phyloP scores from a whole-genome alignment of 352 stramenopile genomes.

The Blastocystis sp. region DNA sequence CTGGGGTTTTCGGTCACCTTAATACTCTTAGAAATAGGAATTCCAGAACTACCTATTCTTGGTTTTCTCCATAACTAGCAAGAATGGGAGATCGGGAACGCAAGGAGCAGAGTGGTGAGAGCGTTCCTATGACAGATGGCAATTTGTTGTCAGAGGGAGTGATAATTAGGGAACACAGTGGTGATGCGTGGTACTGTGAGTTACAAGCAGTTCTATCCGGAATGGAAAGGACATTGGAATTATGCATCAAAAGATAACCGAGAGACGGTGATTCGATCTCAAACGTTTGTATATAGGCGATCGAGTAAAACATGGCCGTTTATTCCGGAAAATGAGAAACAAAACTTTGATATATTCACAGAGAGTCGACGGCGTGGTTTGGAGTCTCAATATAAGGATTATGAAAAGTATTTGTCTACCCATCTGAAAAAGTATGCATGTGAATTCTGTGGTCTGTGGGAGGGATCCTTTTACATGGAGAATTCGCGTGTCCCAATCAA shows the following conservation, averaged over 20 bases:
- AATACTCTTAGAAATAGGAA: too few relatives aligned
- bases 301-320: slow-evolving; percentile 26
- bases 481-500: slow-evolving; percentile 40
- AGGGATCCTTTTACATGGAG: slow-evolving; percentile 58
- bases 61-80: not conserved
- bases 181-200: slow-evolving; percentile 32
- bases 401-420: slow-evolving; percentile 21
- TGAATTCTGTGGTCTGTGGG: slow-evolving; percentile 53
- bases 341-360: slow-evolving; percentile 52
- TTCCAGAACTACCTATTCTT: too few relatives aligned
- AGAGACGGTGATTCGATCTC: slow-evolving; percentile 29
- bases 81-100: not conserved
- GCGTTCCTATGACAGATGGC: not conserved
- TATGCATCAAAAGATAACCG: slow-evolving; percentile 26
- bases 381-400: not conserved
- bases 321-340: slow-evolving; percentile 54
- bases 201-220: slow-evolving; percentile 43
- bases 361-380: not conserved
- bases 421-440: slow-evolving; percentile 63
- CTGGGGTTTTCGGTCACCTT: too few relatives aligned
- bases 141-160: not conserved
- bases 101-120: not conserved
- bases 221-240: slow-evolving; percentile 60
- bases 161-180: slow-evolving; percentile 44
- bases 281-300: slow-evolving; percentile 26